phyloP scores from a whole-genome alignment of 345 rosid genomes.

The Turnera subulata region DNA sequence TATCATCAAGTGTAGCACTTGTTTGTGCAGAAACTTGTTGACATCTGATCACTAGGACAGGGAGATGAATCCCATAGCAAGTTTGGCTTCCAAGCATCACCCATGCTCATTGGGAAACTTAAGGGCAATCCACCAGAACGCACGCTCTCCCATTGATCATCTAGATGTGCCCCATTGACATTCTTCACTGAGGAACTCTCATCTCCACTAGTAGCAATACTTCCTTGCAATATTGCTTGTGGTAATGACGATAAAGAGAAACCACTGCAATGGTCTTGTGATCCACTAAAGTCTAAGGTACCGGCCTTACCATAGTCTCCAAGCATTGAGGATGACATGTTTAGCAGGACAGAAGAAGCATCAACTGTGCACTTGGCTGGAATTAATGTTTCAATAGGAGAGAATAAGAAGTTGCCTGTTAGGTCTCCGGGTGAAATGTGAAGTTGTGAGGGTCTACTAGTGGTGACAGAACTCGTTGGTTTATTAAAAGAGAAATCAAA shows the following conservation, averaged over 20 bases:
- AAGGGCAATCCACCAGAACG: constrained; percentile 30
- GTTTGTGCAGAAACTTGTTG: constrained; percentile 22
- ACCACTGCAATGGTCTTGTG: constrained; percentile 22
- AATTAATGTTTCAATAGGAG: constrained; percentile 37
- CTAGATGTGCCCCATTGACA: constrained; percentile 4
- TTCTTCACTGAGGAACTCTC: constrained; percentile 14
- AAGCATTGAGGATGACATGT: constrained; percentile 48
- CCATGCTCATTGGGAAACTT: constrained; percentile 26
- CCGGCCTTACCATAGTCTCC: constrained; percentile 35
- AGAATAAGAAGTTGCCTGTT: constrained; percentile 28
- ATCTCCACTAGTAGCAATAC: not conserved
- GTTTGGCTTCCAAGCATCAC: constrained; percentile 39
- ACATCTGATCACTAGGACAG: constrained; percentile 24
- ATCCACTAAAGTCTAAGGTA: constrained; percentile 9
- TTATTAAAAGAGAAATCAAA: constrained; percentile 36
- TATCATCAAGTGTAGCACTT: constrained; percentile 30
- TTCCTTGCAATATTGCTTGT: constrained; percentile 19
- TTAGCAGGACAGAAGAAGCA: constrained; percentile 42
- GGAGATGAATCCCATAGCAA: constrained; percentile 30
- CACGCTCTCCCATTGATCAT: constrained; percentile 26
- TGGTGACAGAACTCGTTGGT: constrained; percentile 13
- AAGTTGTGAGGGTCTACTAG: constrained; percentile 22
- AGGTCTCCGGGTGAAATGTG: constrained; percentile 36
- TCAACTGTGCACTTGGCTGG: constrained; percentile 30
- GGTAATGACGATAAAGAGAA: constrained; percentile 13